Base-by-base conservation (phyloP, 2,329 filamentous ascomycete species). In the Fusarium tanahbumbuense region DNA sequence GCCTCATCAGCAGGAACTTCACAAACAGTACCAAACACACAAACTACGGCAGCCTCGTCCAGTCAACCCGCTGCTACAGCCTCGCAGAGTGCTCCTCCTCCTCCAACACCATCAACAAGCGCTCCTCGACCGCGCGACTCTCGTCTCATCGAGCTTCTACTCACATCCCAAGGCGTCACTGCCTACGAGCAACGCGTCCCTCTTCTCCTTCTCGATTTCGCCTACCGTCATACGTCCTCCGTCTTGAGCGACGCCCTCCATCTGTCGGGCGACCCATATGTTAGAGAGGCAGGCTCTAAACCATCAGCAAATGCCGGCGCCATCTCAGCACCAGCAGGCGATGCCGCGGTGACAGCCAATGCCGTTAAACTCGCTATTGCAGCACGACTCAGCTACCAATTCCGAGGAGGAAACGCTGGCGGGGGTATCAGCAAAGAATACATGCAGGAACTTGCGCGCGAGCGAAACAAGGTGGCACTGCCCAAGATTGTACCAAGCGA, bases 111-210 rank as follows among this genome's bases (percentile, higher is more conserved):
- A 49, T 75, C 81, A 32, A 75, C 81, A 41, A 74, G 83, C 13
- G 82, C 84, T 22, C 84, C 86, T 53, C 88, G 91, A 6, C 93
- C 93, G 1, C 91, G 92, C 81, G 93, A 96, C 79, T 88, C 91
- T 18, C 90, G 92, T 75, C 89, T 93, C 16, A 88, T 96, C 74
- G 92, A 95, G 81, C 88, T 94, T 20, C 87, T 96, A 54, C 89
- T 96, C 50, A 91, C 90, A 22, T 91, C 91, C 10, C 91, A 94
- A 75, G 92, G 92, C 76, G 92, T 95, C 12, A 90, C 91, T 7
- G 86, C 90, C 42, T 96, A 93, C 84, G 92, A 95, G 79, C 88
- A 92, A 78, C 92, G 93, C 75, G 92, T 96, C 2, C 93, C 93
- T 1, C 87, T 95, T 1, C 89, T 94, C 62, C 89, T 96, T 50